Percentiles rank a stretch among this genome's conserved stretches.
Evolutionary conservation across 345 rosid genomes (phyloP).

Genomic region (Laguncularia racemosa): DNA sequence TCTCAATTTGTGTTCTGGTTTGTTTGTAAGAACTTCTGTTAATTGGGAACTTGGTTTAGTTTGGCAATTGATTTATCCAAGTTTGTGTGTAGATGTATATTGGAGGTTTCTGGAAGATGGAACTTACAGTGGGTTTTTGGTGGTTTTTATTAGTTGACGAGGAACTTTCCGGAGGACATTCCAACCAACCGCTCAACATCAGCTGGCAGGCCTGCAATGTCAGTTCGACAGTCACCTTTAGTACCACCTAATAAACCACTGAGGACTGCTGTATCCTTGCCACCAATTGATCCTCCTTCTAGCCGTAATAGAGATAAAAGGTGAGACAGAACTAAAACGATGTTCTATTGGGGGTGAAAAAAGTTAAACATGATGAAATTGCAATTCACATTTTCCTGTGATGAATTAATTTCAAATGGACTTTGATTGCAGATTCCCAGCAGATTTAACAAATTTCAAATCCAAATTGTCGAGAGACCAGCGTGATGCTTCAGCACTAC

Average conservation of each 20-base stretch:
- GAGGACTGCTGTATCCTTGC: slow-evolving; percentile 53
- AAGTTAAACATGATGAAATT: not conserved
- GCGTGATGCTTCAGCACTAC: slow-evolving; percentile 85
- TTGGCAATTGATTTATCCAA: not conserved
- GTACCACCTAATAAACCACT: slow-evolving; percentile 50
- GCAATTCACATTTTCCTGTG: not conserved
- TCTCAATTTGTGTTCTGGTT: too few relatives aligned
- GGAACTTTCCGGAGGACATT: slow-evolving; percentile 48
- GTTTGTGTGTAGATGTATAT: too few relatives aligned
- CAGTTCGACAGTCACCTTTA: slow-evolving; percentile 45
- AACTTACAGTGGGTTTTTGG: slow-evolving; percentile 12
- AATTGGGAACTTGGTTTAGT: not conserved
- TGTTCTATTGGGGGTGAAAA: not conserved
- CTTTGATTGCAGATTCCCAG: slow-evolving; percentile 43
- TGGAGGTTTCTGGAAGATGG: slow-evolving; percentile 4
- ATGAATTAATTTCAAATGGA: not conserved
- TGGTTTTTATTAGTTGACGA: slow-evolving; percentile 31
- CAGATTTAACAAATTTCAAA: slow-evolving; percentile 40
- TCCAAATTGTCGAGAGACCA: slow-evolving; percentile 44
- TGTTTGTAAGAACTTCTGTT: too few relatives aligned
- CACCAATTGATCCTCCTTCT: slow-evolving; percentile 59
- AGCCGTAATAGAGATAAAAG: slow-evolving; percentile 50
- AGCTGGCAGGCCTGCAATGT: slow-evolving; percentile 44
- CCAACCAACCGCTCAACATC: slow-evolving; percentile 41
- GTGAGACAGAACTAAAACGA: slow-evolving; percentile 14